phyloP scores from a whole-genome alignment of 805 yeast species.

The Teunomyces gatunensis region DNA sequence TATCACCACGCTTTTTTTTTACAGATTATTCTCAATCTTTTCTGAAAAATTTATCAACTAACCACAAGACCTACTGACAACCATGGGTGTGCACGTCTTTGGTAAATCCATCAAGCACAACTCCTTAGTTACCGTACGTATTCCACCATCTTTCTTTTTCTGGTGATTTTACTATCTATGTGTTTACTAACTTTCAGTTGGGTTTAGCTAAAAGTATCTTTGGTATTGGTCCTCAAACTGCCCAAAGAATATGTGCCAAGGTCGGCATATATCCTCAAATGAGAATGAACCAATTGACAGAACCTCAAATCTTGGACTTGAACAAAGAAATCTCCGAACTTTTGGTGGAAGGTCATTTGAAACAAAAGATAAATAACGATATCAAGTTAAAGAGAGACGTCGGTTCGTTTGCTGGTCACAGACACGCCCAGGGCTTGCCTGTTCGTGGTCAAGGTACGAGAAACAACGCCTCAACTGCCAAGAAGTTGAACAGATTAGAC shows the following conservation, averaged over 20 bases:
- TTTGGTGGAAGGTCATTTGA: constrained; percentile 77
- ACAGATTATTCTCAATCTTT: neutral
- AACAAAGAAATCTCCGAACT: constrained; percentile 83
- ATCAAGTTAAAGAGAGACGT: constrained; percentile 75
- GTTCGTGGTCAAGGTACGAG: constrained; percentile 85
- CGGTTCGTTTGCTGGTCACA: constrained; percentile 83
- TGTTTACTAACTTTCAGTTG: constrained; percentile 17
- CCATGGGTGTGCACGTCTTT: constrained; percentile 44
- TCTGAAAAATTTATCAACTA: neutral
- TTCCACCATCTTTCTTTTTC: too few species aligned
- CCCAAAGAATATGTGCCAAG: constrained; percentile 76
- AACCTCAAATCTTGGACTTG: constrained; percentile 79
- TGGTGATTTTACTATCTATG: too few species aligned
- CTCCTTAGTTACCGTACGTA: constrained; percentile 35
- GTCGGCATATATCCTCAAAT: constrained; percentile 89
- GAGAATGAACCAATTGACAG: constrained; percentile 91
- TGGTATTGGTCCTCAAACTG: constrained; percentile 78
- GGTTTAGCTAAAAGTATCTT: constrained; percentile 81
- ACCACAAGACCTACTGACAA: neutral
- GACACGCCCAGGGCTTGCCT: constrained; percentile 76
- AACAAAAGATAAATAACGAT: constrained; percentile 72
- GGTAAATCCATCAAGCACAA: constrained; percentile 45
- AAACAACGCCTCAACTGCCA: constrained; percentile 88
- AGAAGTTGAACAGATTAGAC: constrained; percentile 74
- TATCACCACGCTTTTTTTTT: neutral